Evolutionary conservation across 2,329 filamentous ascomycete genomes (phyloP).

Genomic region (Paecilomyces formosus): DNA sequence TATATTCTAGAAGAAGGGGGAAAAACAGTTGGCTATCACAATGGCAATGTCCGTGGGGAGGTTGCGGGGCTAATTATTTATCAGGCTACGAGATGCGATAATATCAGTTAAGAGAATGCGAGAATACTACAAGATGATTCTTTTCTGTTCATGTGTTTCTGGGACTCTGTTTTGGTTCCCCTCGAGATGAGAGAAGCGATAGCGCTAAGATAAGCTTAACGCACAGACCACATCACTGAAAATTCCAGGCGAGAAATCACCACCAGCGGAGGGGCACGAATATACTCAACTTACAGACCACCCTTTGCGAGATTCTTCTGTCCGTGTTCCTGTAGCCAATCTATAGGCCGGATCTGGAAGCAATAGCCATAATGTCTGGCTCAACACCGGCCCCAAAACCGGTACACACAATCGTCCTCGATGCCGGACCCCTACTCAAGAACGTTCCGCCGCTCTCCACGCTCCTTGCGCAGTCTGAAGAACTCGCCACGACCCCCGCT

Average conservation of each 20-base stretch:
- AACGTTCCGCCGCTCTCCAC: constrained; percentile 82
- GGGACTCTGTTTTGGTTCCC: background rate
- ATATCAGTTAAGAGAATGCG: no score
- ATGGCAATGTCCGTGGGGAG: background rate
- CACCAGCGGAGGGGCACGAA: background rate
- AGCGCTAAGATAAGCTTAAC: constrained; percentile 31
- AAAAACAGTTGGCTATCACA: no score
- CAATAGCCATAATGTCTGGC: constrained; percentile 15
- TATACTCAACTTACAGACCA: background rate
- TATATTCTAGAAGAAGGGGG: no score
- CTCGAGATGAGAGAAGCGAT: background rate
- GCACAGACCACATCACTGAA: constrained; percentile 27
- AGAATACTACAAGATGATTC: no score
- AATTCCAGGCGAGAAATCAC: constrained; percentile 17
- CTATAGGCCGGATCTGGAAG: background rate
- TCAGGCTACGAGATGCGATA: no score
- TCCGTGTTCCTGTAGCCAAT: constrained; percentile 1
- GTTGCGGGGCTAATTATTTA: no score
- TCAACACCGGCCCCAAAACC: constrained; percentile 46
- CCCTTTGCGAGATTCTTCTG: constrained; percentile 1
- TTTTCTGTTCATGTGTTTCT: no score
- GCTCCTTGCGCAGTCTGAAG: constrained; percentile 67
- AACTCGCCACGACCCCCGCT: constrained; percentile 73
- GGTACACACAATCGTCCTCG: constrained; percentile 76
- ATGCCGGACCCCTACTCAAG: constrained; percentile 88